These are phyloP conservation scores for Luffa aegyptiaca DNA, from an alignment of 306 rosid species.

Conservation along the genomic window DNA sequence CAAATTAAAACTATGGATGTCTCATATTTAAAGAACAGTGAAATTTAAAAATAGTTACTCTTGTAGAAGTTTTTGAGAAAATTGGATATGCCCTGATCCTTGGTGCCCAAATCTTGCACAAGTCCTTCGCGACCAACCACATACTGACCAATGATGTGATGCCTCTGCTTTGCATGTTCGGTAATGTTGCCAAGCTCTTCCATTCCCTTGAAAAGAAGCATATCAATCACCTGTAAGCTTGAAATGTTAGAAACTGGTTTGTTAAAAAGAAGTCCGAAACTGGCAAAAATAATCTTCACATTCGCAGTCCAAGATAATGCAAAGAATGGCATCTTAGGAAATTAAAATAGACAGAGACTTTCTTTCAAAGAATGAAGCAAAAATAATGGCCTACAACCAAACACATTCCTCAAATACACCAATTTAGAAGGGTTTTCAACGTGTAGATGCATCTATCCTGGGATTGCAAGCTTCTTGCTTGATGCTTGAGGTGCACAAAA, in stretches of 20 bases:
- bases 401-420: background rate
- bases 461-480: background rate
- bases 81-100: slow-evolving; percentile 49
- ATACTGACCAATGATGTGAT: slow-evolving; percentile 85
- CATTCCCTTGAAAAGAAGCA: slow-evolving; percentile 80
- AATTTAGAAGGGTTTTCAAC: background rate
- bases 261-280: slow-evolving; percentile 8
- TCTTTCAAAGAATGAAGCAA: background rate
- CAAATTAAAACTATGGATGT: slow-evolving; percentile 6
- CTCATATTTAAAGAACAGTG: slow-evolving; percentile 4
- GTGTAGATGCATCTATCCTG: background rate
- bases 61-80: slow-evolving; percentile 72
- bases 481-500: background rate
- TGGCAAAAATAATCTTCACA: background rate
- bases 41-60: slow-evolving; percentile 62
- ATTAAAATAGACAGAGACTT: background rate
- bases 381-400: background rate
- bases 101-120: slow-evolving; percentile 47
- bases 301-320: background rate
- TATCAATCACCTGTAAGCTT: slow-evolving; percentile 71
- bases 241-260: slow-evolving; percentile 13
- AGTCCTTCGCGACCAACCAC: slow-evolving; percentile 53
- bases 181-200: slow-evolving; percentile 76
- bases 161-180: slow-evolving; percentile 92
- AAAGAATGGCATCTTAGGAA: background rate